Percentiles rank a stretch among this genome's conserved stretches.
phyloP scores from a whole-genome alignment of 768 basidiomycete genomes.

The Boletus edulis region DNA sequence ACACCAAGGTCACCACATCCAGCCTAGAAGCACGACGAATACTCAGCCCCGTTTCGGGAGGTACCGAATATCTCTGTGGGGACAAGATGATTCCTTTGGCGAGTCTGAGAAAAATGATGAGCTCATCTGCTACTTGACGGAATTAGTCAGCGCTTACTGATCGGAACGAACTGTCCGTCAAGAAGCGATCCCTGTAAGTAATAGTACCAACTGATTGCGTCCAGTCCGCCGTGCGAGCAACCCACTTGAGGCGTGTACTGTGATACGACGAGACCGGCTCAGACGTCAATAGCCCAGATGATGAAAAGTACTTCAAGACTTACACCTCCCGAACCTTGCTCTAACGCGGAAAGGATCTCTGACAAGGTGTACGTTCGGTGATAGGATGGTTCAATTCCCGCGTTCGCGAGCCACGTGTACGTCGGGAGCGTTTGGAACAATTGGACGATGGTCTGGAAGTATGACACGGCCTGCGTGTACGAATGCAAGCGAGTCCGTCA shows the following conservation, averaged over 20 bases:
- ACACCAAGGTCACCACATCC: neutral
- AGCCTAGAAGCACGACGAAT: too few species aligned
- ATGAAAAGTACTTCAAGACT: neutral
- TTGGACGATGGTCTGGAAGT: slow-evolving; percentile 54
- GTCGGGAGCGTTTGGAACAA: slow-evolving; percentile 71
- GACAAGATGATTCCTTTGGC: slow-evolving; percentile 51
- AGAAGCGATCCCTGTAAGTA: slow-evolving; percentile 61
- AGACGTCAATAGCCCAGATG: neutral
- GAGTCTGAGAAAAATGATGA: slow-evolving; percentile 41
- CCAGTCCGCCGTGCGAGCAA: slow-evolving; percentile 40
- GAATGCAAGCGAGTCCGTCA: neutral
- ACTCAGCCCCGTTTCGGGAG: slow-evolving; percentile 42
- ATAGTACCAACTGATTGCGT: slow-evolving; percentile 58
- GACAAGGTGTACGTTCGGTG: slow-evolving; percentile 55
- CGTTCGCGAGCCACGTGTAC: slow-evolving; percentile 65
- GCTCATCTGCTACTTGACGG: neutral
- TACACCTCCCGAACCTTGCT: slow-evolving; percentile 49
- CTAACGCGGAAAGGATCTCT: slow-evolving; percentile 51
- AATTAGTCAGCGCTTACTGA: slow-evolving; percentile 39
- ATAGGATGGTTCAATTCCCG: slow-evolving; percentile 68
- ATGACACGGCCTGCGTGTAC: slow-evolving; percentile 54
- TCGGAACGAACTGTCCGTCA: slow-evolving; percentile 60
- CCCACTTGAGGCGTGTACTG: slow-evolving; percentile 51
- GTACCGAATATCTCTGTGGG: slow-evolving; percentile 57
- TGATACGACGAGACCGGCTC: neutral